Percentiles rank a stretch among this genome's conserved stretches.
phyloP scores from a whole-genome alignment of 2,329 filamentous ascomycete species.

The Arthrobotrys megalospora region DNA sequence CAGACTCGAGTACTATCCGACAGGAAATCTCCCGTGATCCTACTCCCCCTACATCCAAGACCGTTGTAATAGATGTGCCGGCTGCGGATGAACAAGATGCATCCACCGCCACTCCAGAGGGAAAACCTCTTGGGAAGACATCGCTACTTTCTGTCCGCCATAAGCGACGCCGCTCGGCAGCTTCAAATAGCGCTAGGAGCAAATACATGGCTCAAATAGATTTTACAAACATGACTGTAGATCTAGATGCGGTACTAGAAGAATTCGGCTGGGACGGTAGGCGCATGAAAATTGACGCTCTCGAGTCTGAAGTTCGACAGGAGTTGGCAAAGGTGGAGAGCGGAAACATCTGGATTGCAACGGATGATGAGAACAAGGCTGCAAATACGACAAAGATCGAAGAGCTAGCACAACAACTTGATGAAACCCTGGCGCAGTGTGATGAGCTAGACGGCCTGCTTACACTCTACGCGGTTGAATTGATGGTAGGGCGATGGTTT shows the following conservation, averaged over 20 bases:
- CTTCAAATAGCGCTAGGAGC: constrained; percentile 43
- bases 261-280: constrained; percentile 65
- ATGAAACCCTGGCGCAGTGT: constrained; percentile 92
- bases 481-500: constrained; percentile 76
- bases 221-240: constrained; percentile 63
- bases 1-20: constrained; percentile 3
- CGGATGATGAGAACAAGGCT: constrained; percentile 67
- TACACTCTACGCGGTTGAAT: constrained; percentile 93
- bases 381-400: constrained; percentile 87
- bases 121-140: constrained; percentile 37
- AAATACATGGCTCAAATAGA: constrained; percentile 63
- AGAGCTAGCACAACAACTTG: constrained; percentile 86
- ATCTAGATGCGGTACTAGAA: constrained; percentile 63
- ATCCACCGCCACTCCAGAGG: constrained; percentile 5
- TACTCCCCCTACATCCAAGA: constrained; percentile 5
- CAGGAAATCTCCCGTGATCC: constrained; percentile 27
- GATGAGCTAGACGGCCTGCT: constrained; percentile 95
- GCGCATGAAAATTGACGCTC: constrained; percentile 63
- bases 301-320: constrained; percentile 63
- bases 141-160: constrained; percentile 50
- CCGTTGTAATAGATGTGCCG: constrained; percentile 21
- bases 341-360: constrained; percentile 64
- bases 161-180: constrained; percentile 53
- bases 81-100: constrained; percentile 16
- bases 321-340: constrained; percentile 64